phyloP scores from a whole-genome alignment of 768 basidiomycete species.

The Gautieria morchelliformis region DNA sequence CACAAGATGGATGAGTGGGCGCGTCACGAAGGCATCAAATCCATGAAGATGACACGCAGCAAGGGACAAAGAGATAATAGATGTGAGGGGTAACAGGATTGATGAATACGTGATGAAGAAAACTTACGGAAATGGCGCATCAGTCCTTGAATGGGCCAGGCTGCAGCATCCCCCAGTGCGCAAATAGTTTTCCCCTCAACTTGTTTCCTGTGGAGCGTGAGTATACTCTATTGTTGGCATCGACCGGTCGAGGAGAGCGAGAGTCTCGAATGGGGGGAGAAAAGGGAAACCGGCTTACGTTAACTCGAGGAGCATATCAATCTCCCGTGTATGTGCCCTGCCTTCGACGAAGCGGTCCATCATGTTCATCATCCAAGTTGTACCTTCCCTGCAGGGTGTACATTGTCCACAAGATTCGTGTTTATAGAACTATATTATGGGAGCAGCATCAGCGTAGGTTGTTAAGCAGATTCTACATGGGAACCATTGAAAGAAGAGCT shows the following conservation, averaged over 20 bases:
- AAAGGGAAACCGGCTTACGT: constrained; percentile 42
- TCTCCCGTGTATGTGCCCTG: constrained; percentile 83
- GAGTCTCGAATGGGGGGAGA: not conserved
- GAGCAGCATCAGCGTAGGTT: not conserved
- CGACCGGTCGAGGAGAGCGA: not conserved
- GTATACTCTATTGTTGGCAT: not conserved
- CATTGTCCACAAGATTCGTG: constrained; percentile 98
- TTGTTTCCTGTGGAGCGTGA: constrained; percentile 59
- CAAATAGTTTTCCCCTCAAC: constrained; percentile 96
- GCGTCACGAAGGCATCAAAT: not conserved
- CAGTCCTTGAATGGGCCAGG: constrained; percentile 97
- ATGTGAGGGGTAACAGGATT: not conserved
- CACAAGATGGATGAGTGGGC: too few relatives aligned
- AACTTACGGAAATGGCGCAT: constrained; percentile 85
- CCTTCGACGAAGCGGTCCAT: constrained; percentile 96
- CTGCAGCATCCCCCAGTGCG: constrained; percentile 92
- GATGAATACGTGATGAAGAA: not conserved
- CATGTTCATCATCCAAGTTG: constrained; percentile 99
- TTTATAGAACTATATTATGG: constrained; percentile 70
- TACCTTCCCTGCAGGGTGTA: constrained; percentile 89
- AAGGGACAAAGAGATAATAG: not conserved
- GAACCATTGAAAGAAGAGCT: constrained; percentile 11
- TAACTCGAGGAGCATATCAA: constrained; percentile 94
- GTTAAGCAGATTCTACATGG: not conserved
- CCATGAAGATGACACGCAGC: not conserved